phyloP scores from a whole-genome alignment of 345 rosid genomes.

The Citrus glauca region DNA sequence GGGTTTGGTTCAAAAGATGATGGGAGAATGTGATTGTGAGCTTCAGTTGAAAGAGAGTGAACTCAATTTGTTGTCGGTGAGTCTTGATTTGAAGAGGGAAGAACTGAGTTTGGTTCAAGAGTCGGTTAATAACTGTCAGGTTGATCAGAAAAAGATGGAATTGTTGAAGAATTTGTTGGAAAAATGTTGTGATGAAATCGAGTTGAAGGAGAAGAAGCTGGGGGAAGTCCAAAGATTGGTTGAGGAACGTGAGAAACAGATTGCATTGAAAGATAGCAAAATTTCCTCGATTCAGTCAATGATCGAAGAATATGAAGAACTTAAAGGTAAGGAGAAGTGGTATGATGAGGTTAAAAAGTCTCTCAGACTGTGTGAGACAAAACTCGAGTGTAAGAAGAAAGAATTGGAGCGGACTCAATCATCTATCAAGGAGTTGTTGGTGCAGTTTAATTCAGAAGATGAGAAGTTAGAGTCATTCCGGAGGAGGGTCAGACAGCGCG shows the following conservation, averaged over 20 bases:
- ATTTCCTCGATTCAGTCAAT: constrained; percentile 8
- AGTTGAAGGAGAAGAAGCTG: constrained; percentile 12
- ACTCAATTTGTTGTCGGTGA: too few species aligned
- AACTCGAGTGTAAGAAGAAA: background rate
- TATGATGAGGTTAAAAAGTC: constrained; percentile 7
- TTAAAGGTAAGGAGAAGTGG: constrained; percentile 8
- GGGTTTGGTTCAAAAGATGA: background rate
- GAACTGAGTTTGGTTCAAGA: too few species aligned
- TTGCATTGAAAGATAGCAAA: background rate
- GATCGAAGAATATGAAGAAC: constrained; percentile 6
- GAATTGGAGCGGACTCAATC: constrained; percentile 5
- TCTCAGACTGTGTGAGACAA: background rate
- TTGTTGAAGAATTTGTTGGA: too few species aligned
- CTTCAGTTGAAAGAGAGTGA: too few species aligned
- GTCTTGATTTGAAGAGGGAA: too few species aligned
- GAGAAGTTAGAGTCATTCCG: constrained; percentile 8
- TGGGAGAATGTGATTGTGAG: background rate
- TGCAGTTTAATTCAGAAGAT: constrained; percentile 14
- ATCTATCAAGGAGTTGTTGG: constrained; percentile 10
- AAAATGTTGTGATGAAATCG: constrained; percentile 1
- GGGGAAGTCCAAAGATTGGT: background rate
- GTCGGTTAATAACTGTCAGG: too few species aligned
- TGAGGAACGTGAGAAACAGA: background rate
- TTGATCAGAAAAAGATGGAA: too few species aligned
- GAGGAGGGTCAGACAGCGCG: background rate